Base-by-base conservation (phyloP, 2,329 filamentous ascomycete genomes). In the Ophiosphaerella narmari region DNA sequence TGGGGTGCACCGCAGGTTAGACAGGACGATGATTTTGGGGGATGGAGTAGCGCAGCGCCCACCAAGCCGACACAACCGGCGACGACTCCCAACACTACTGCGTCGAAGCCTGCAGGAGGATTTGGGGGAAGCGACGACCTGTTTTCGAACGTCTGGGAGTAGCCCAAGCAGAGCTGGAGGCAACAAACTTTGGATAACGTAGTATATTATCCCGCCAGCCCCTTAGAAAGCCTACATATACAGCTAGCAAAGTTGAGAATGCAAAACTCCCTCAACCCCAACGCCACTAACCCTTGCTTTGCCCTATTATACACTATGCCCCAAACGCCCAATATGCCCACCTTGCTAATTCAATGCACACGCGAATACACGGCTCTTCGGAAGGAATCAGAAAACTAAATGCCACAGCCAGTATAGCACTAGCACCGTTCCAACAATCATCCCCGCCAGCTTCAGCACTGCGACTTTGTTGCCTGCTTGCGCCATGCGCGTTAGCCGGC, bases 81-180 rank as follows among this genome's bases (percentile, higher is more conserved):
- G 7, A 69, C 65, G 7, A 63, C 62, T 8, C 54, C 59, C 16
- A 58, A 54, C 3, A 52, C 48, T 1, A 54, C 54, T n/a, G 39
- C 54, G 18, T 74, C 73, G 12, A 75, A 80, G 41, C 77, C 86
- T 31, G 75, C 81, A 23, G 76, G 80, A 18, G 83, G 83, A 3
- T 71, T 76, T 48, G 86, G 84, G 46, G 78, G 76, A 29, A 74
- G 75, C 43, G 93, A 97, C 59, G 93, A 97, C 76, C 73, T 97
- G 65, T 97, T 97, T 75, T 91, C 88, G 29, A 97, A 97, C 74
- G 93, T 97, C 42, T 97, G 93, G 93, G 84, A 91, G 77, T 97
- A 77, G 35, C 14, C 7, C 11, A 29, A 29, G 26, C 26, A 7
- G 7, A 11, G 26, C 26, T 2, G 2, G 26, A 29, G 6, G 6